phyloP scores from a whole-genome alignment of 345 rosid genomes.

The Citrus sinensis region DNA sequence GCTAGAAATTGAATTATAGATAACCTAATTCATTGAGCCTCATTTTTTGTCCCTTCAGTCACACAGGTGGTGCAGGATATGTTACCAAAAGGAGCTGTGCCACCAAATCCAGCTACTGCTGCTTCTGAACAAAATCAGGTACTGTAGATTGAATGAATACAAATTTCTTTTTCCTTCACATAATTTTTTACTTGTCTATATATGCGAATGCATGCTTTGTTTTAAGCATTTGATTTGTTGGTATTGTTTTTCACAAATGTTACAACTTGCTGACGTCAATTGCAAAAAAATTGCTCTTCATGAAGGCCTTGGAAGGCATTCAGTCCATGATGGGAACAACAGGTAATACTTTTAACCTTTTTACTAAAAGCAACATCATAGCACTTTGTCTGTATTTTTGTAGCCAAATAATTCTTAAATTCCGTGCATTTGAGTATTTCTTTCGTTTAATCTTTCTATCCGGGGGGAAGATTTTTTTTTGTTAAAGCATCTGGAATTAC shows the following conservation, averaged over 20 bases:
- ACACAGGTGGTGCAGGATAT: constrained; percentile 14
- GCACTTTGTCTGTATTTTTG: not conserved
- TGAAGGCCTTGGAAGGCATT: constrained; percentile 14
- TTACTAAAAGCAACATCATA: not conserved
- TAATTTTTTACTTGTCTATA: not conserved
- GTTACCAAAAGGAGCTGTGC: constrained; percentile 17
- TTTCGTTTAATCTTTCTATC: not conserved
- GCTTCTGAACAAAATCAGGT: constrained; percentile 39
- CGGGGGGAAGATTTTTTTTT: not conserved
- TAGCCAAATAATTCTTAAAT: not conserved
- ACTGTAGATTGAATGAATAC: constrained; percentile 4
- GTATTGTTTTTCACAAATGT: not conserved
- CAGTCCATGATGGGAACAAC: not conserved
- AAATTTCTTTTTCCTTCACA: not conserved
- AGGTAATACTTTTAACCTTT: not conserved
- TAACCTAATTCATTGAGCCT: not conserved
- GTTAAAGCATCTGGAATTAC: not conserved
- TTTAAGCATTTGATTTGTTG: not conserved
- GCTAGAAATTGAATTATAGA: not conserved
- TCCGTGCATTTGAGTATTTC: not conserved
- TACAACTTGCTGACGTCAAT: constrained; percentile 1
- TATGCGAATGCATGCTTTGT: not conserved
- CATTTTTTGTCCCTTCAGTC: constrained; percentile 17
- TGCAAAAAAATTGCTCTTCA: not conserved
- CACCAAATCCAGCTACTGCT: constrained; percentile 18